Evolutionary conservation across 202 grass and related monocot genomes (phyloP).

Genomic region (Panicum virgatum): DNA sequence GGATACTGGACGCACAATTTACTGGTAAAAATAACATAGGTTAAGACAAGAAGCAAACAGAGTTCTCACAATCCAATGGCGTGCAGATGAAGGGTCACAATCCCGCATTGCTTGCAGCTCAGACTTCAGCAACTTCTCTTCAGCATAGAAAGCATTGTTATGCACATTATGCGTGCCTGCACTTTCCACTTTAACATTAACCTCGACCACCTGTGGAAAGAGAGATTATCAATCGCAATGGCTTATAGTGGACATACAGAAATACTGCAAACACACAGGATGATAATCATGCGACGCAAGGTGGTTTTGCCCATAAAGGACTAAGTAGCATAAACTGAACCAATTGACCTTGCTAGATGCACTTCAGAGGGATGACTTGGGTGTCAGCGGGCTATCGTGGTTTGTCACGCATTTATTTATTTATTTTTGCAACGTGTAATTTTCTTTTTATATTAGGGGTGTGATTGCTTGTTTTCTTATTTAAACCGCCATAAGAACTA

Average conservation of each 20-base stretch:
- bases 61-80: conserved; percentile 92
- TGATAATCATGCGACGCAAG: not conserved
- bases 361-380: not conserved
- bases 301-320: not conserved
- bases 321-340: not conserved
- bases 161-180: conserved; percentile 87
- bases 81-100: conserved; percentile 77
- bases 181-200: conserved; percentile 90
- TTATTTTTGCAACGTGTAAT: too few species aligned
- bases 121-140: conserved; percentile 85
- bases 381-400: too few species aligned
- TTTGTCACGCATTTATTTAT: too few species aligned
- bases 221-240: not conserved
- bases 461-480: too few species aligned
- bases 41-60: not conserved
- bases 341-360: too few species aligned
- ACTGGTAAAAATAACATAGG: not conserved
- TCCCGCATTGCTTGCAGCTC: conserved; percentile 98
- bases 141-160: conserved; percentile 94
- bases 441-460: too few species aligned
- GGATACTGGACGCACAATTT: not conserved
- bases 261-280: not conserved
- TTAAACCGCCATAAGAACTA: too few species aligned
- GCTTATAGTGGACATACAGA: not conserved
- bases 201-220: conserved; percentile 77